Evolutionary conservation across 768 basidiomycete species (phyloP).

Genomic region (Jaapia argillacea): DNA sequence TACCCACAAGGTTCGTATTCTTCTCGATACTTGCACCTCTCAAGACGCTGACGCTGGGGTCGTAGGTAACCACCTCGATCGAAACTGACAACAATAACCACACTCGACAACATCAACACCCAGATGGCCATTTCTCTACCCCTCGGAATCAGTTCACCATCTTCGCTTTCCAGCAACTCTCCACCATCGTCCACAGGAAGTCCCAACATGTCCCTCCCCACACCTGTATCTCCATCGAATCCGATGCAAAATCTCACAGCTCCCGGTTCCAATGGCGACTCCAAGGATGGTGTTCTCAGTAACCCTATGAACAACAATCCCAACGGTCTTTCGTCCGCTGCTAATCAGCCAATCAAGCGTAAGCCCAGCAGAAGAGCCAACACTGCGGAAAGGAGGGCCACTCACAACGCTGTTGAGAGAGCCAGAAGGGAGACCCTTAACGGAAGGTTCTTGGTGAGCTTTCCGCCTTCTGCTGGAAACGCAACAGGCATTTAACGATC

Average conservation of each 20-base stretch:
- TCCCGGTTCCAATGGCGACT: neutral
- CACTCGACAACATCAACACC: slow-evolving; percentile 4
- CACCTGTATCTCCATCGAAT: neutral
- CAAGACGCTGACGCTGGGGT: too few species aligned
- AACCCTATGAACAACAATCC: slow-evolving; percentile 5
- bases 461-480: slow-evolving; percentile 7
- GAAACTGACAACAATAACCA: too few species aligned
- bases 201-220: slow-evolving; percentile 28
- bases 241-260: neutral
- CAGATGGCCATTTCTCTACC: slow-evolving; percentile 29
- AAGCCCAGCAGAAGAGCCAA: slow-evolving; percentile 87
- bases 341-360: slow-evolving; percentile 33
- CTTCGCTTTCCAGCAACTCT: slow-evolving; percentile 23
- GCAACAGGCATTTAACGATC: slow-evolving; percentile 8
- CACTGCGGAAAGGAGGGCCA: slow-evolving; percentile 92
- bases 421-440: slow-evolving; percentile 90
- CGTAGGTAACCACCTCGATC: too few species aligned
- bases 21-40: too few species aligned
- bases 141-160: slow-evolving; percentile 27
- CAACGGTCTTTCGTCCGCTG: slow-evolving; percentile 15
- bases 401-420: slow-evolving; percentile 96
- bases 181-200: slow-evolving; percentile 32
- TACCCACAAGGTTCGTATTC: too few species aligned
- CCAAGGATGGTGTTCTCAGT: neutral
- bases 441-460: slow-evolving; percentile 73